Evolutionary conservation across 2,329 filamentous ascomycete genomes (phyloP).

Genomic region (Ophiognomonia clavigignenti-juglandacearum): DNA sequence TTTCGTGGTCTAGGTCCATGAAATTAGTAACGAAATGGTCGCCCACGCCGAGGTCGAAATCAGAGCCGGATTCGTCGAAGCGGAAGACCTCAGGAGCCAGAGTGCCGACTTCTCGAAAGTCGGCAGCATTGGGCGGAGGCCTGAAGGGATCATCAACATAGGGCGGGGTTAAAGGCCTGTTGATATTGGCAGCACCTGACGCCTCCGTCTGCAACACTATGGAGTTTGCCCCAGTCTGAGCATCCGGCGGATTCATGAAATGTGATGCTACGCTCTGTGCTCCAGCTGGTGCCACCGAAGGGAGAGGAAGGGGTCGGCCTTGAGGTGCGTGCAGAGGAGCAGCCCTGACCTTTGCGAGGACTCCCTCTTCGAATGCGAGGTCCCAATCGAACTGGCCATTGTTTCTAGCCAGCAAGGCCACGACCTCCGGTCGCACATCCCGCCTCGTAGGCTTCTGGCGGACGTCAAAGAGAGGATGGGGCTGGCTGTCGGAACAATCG

Average conservation of each 20-base stretch:
- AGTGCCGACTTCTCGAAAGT: neutral
- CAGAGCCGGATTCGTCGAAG: neutral
- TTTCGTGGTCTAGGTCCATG: too few species aligned
- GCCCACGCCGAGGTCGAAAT: too few species aligned
- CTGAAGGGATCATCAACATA: neutral
- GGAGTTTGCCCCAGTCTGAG: too few species aligned
- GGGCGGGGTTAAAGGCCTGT: too few species aligned
- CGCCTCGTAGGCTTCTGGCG: too few species aligned
- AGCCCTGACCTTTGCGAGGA: neutral
- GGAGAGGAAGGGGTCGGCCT: neutral
- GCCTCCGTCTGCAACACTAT: too few species aligned
- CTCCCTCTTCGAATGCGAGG: neutral
- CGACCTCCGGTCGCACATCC: neutral
- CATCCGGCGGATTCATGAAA: too few species aligned
- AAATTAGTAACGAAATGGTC: too few species aligned
- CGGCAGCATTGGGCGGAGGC: neutral
- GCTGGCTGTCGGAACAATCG: too few species aligned
- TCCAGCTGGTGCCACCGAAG: neutral
- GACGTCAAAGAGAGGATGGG: too few species aligned
- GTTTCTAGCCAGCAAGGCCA: neutral
- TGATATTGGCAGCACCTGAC: too few species aligned
- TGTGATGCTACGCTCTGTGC: too few species aligned
- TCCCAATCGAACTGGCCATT: neutral
- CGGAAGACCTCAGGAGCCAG: neutral
- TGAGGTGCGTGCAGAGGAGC: neutral